Base-by-base conservation (phyloP, 352 stramenopile species). In the Plasmopara muralis region DNA sequence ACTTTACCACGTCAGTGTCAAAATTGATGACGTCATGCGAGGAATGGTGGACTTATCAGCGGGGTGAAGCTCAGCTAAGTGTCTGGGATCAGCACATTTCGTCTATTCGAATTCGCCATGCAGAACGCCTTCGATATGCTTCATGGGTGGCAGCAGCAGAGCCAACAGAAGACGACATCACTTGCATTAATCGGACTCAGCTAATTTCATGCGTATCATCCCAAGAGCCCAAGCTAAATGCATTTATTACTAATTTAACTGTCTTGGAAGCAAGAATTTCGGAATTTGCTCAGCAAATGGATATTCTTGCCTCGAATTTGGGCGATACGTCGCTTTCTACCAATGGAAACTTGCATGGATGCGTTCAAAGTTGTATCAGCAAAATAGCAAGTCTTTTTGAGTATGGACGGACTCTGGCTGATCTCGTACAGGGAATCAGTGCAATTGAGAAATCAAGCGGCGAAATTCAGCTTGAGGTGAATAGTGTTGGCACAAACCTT, bases 361-460 rank as follows among this genome's bases (percentile, higher is more conserved):
- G 25, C 9, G 42, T 85, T 9, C 71, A 82, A 45, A 49, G 4
- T 5, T 77, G 57, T 20, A 83, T 77, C 42, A 44, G 53, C 9
- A 67, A 68, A 25, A 41, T 73, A 18, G 55, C 45, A 9, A 53
- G 52, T 18, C 48, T 83, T 6, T 77, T 81, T 28, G 68, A 71
- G 3, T 70, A 71, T 44, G 52, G 55, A 6, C 71, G 54, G n/a
- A 53, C 62, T 38, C 34, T 83, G 15, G 60, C 52, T 2, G 72
- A 85, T 48, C 64, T 84, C 46, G 70, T 84, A 16, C 68, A 84
- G 34, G 73, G 73, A 39, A 57, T 82, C 18, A 69, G 60, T 47
- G 57, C 80, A 12, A 55, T 77, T 29, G 73, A 84, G 43, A 76
- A 68, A 16, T 84, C 73, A 16, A 68, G 46, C 6, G 37, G 58